These are phyloP conservation scores for Dillenia turbinata DNA, from an alignment of 164 flowering plant genomes.

Conservation along the genomic window DNA sequence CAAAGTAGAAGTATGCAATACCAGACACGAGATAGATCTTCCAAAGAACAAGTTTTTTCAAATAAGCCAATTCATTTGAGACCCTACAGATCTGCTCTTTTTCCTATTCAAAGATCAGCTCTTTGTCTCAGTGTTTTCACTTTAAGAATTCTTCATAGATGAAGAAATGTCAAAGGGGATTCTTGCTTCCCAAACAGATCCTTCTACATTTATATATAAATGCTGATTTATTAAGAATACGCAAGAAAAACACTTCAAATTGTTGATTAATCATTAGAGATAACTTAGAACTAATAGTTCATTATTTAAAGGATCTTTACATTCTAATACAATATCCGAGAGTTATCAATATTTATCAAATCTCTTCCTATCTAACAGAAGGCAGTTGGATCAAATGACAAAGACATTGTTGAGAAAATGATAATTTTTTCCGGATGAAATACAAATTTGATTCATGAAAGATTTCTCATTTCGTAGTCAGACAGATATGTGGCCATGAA, in stretches of 20 bases:
- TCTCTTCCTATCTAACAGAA: not conserved
- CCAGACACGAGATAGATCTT: not conserved
- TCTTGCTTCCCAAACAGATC: not conserved
- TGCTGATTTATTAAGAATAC: not conserved
- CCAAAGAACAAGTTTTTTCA: not conserved
- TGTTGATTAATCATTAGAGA: too few relatives aligned
- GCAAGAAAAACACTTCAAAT: not conserved
- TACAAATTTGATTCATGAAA: not conserved
- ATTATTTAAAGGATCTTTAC: too few relatives aligned
- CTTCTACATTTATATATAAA: too few relatives aligned
- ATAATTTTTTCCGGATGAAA: not conserved
- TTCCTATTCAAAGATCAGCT: slow-evolving; percentile 1
- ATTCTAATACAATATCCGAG: too few relatives aligned
- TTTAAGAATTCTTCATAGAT: slow-evolving; percentile 4
- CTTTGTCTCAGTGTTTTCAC: not conserved
- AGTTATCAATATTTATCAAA: not conserved
- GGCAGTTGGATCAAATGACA: not conserved
- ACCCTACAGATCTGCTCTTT: too few relatives aligned
- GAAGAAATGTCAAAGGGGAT: slow-evolving; percentile 1
- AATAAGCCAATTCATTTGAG: not conserved
- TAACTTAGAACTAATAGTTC: too few relatives aligned
- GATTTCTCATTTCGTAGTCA: not conserved
- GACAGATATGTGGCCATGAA: not conserved
- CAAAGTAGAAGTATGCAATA: too few relatives aligned
- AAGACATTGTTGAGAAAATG: not conserved